phyloP scores from a whole-genome alignment of 1,284 basidiomycete species.

The Sutorius eximius region DNA sequence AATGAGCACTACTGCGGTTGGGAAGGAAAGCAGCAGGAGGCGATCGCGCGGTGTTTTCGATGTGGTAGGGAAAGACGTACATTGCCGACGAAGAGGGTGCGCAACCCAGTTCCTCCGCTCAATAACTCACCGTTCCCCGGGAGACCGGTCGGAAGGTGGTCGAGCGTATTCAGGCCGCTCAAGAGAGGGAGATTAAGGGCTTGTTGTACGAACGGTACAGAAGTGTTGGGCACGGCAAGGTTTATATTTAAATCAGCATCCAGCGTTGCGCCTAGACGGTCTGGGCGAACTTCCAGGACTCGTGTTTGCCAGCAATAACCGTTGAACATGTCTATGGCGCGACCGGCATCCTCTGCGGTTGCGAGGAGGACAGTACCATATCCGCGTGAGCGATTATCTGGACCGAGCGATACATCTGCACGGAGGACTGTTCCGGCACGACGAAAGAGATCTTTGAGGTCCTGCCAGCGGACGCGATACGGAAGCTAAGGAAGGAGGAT shows the following conservation, averaged over 20 bases:
- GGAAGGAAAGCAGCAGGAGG: not conserved
- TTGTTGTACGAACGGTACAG: constrained; percentile 22
- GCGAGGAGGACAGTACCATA: constrained; percentile 93
- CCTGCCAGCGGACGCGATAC: constrained; percentile 97
- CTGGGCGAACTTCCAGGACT: constrained; percentile 85
- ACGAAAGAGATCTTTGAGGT: constrained; percentile 96
- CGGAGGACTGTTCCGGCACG: constrained; percentile 93
- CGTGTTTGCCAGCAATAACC: constrained; percentile 91
- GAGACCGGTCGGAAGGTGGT: constrained; percentile 19
- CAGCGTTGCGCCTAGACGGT: constrained; percentile 55
- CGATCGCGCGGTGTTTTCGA: constrained; percentile 3
- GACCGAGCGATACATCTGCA: constrained; percentile 90
- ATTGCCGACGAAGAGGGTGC: constrained; percentile 75
- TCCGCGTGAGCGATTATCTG: constrained; percentile 89
- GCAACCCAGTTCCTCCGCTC: constrained; percentile 36
- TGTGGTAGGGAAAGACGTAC: constrained; percentile 39
- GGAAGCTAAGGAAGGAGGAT: constrained; percentile 61
- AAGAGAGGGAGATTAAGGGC: constrained; percentile 16
- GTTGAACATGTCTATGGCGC: constrained; percentile 88
- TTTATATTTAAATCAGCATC: constrained; percentile 24
- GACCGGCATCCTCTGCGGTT: constrained; percentile 86
- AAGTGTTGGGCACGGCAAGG: constrained; percentile 10
- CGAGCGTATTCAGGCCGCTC: constrained; percentile 16
- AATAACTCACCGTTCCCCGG: constrained; percentile 25
- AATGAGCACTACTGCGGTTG: constrained; percentile 20